These are phyloP conservation scores for Neonectria hederae DNA, from an alignment of 2,329 filamentous ascomycete genomes.

Conservation along the genomic window DNA sequence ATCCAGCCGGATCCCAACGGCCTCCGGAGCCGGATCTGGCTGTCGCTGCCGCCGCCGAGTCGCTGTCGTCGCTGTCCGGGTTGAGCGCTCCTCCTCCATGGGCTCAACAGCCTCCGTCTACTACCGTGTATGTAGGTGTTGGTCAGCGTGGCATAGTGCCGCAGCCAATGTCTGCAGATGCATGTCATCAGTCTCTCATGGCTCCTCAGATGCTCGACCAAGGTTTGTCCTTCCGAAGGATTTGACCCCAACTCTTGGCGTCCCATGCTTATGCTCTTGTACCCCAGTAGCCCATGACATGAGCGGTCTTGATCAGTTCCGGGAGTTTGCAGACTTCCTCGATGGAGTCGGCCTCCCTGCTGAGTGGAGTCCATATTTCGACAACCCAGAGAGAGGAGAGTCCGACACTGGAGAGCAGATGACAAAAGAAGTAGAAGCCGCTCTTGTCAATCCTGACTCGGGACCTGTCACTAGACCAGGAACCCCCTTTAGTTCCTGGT, in stretches of 20 bases:
- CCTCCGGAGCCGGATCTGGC: constrained; percentile 33
- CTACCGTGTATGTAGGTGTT: not conserved
- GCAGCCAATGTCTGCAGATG: constrained; percentile 5
- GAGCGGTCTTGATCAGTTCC: constrained; percentile 46
- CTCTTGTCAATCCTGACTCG: constrained; percentile 3
- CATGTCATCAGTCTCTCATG: constrained; percentile 19
- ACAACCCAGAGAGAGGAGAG: constrained; percentile 34
- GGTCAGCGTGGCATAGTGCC: constrained; percentile 28
- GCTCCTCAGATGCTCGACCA: constrained; percentile 37
- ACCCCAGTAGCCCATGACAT: constrained; percentile 7
- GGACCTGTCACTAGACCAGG: constrained; percentile 36
- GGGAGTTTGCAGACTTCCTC: constrained; percentile 51
- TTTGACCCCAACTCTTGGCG: not conserved
- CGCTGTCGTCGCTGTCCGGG: constrained; percentile 9
- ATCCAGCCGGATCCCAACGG: constrained; percentile 27
- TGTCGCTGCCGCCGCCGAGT: constrained; percentile 4
- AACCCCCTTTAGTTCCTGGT: constrained; percentile 50
- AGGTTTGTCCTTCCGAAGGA: constrained; percentile 33
- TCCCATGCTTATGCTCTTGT: not conserved
- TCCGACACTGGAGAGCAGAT: constrained; percentile 16
- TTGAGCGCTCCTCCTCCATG: constrained; percentile 16
- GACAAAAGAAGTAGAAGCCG: constrained; percentile 29
- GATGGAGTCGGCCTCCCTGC: constrained; percentile 50
- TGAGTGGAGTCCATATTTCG: constrained; percentile 52
- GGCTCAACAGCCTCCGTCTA: constrained; percentile 5